Evolutionary conservation across 1,139 yeast species (phyloP).

Genomic region (Taphrina pruni): DNA sequence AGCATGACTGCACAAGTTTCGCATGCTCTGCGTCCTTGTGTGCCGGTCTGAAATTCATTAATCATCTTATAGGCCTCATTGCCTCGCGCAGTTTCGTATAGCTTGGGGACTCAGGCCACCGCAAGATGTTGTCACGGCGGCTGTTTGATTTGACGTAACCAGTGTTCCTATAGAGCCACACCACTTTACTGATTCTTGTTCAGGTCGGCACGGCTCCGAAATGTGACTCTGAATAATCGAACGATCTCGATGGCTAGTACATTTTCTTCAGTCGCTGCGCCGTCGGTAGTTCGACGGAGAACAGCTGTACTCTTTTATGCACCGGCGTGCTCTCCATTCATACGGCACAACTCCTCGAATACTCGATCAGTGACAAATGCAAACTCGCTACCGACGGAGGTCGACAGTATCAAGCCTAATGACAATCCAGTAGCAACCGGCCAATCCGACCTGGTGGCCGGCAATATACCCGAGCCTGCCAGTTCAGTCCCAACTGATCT

Average conservation of each 20-base stretch:
- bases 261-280: neutral
- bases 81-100: too few relatives aligned
- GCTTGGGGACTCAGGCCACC: neutral
- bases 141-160: conserved; percentile 11
- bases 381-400: neutral
- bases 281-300: neutral
- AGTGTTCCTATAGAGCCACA: too few relatives aligned
- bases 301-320: conserved; percentile 12
- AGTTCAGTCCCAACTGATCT: conserved; percentile 14
- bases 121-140: conserved; percentile 10
- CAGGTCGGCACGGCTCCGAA: neutral
- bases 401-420: neutral
- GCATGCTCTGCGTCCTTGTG: too few relatives aligned
- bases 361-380: neutral
- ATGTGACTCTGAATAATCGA: neutral
- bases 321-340: conserved; percentile 39
- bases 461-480: neutral
- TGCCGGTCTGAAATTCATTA: too few relatives aligned
- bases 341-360: conserved; percentile 30
- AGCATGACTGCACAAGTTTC: too few relatives aligned
- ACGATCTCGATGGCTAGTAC: neutral
- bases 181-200: too few relatives aligned
- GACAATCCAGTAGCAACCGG: neutral
- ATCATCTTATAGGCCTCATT: too few relatives aligned
- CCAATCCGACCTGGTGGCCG: neutral